Evolutionary conservation across 2,329 filamentous ascomycete species (phyloP), one percentile per base, ranked within the genome.

Genomic region (Pseudogymnoascus sp.): DNA sequence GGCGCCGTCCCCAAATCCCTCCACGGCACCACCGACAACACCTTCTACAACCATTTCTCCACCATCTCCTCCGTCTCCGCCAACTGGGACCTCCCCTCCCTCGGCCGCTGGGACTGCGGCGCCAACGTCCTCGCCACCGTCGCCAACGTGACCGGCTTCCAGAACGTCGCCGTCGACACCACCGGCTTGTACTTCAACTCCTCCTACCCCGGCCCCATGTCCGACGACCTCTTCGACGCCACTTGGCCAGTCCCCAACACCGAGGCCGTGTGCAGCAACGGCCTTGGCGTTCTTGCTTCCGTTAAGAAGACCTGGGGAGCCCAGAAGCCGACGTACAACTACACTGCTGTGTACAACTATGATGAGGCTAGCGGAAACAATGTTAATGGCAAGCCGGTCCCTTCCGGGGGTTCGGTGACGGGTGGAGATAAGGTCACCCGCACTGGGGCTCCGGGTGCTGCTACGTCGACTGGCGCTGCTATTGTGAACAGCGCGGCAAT

Each of bases 1-100:
- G 81, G 77, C 43, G 79, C 80, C 9, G 70, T 85, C 1, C 79
- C 81, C 0, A 38, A 67, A 4, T 63, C 71, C 2, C 72, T 79
- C 2, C 74, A 77, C 34, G 80, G 80, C 34, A 82, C 79, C 7
- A 76, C 72, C 4, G 82, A 85, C 68, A 66, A 71, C 59, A 80
- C 76, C 14, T 80, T 77, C 57, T 79, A 79, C 62, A 77, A 73
- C 2, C 77, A 78, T 64, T 79, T 75, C 64, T 75, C 73, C 41
- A 74, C 77, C 62, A 67, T 77, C 34, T 72, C 75, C 0, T 76
- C 75, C 1, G 28, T 77, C 7, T 62, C 77, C 62, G 72, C 73
- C 41, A 79, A 78, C 64, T 78, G 76, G 75, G 71, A 66, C 9
- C 68, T 78, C 8, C 74, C 75, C 1, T 71, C 73, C 58, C 70